Conservation (phyloP, 495 filamentous ascomycete genomes). For the Tuber calosporum region DNA sequence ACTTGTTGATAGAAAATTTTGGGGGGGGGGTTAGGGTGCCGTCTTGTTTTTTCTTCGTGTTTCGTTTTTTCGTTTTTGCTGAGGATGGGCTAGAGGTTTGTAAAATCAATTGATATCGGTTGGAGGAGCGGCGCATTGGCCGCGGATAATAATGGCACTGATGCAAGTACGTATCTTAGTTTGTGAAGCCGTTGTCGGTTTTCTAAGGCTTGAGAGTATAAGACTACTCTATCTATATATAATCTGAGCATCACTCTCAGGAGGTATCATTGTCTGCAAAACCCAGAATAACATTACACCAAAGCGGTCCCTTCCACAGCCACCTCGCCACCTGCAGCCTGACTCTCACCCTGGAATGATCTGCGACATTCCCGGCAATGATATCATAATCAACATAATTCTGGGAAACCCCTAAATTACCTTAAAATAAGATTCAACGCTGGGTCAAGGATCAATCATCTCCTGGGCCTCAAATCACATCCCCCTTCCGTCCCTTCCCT, state of each 20-base stretch:
- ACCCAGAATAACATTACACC: background rate
- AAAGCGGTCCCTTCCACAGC: background rate
- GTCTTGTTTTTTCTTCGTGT: conserved; percentile 2
- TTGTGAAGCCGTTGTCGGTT: background rate
- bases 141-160: background rate
- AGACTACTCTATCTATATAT: background rate
- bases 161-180: background rate
- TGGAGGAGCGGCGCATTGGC: background rate
- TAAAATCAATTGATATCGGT: background rate
- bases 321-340: background rate
- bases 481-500: background rate
- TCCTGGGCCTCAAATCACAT: background rate
- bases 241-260: background rate
- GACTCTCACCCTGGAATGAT: background rate
- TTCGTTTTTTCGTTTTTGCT: background rate
- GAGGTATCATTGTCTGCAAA: background rate
- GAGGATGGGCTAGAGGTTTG: background rate
- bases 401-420: background rate
- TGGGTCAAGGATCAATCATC: background rate
- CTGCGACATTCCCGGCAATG: background rate
- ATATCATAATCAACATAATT: no score
- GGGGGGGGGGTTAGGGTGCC: background rate
- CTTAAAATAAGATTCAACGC: background rate
- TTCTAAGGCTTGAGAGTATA: background rate
- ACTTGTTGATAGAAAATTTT: background rate